Evolutionary conservation across 2,329 filamentous ascomycete species (phyloP).

Genomic region (Sclerotinia spermophila): DNA sequence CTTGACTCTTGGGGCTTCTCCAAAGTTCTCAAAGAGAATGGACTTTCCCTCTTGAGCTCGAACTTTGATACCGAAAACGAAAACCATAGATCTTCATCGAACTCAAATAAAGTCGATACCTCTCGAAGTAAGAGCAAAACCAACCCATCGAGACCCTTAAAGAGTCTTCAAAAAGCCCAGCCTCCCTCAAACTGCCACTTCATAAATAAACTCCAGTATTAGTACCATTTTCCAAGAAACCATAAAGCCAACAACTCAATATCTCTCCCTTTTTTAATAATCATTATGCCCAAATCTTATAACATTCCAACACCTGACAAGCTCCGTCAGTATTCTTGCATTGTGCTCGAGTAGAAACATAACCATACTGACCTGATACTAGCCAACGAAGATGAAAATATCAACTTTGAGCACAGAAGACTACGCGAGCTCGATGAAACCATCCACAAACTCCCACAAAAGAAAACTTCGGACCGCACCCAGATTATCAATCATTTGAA

Average conservation of each 20-base stretch:
- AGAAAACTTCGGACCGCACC: not conserved
- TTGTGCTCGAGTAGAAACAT: not conserved
- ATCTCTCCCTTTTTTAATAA: not conserved
- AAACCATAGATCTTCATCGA: no score
- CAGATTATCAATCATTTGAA: not conserved
- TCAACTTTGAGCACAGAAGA: not conserved
- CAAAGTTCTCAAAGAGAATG: not conserved
- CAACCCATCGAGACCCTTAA: not conserved
- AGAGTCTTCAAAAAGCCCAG: not conserved
- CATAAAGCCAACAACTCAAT: not conserved
- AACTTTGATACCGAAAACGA: no score
- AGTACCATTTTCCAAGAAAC: not conserved
- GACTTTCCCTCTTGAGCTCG: not conserved
- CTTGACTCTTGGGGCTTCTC: no score
- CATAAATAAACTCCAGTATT: not conserved
- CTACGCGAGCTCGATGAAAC: not conserved
- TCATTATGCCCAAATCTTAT: not conserved
- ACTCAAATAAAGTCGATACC: not conserved
- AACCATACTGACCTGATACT: not conserved
- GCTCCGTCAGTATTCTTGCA: not conserved
- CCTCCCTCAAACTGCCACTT: not conserved
- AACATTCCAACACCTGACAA: not conserved
- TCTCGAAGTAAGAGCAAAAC: no score
- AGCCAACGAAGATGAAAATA: not conserved
- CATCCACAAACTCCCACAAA: not conserved